phyloP scores from a whole-genome alignment of 306 rosid genomes.

The Sicyos edulis region DNA sequence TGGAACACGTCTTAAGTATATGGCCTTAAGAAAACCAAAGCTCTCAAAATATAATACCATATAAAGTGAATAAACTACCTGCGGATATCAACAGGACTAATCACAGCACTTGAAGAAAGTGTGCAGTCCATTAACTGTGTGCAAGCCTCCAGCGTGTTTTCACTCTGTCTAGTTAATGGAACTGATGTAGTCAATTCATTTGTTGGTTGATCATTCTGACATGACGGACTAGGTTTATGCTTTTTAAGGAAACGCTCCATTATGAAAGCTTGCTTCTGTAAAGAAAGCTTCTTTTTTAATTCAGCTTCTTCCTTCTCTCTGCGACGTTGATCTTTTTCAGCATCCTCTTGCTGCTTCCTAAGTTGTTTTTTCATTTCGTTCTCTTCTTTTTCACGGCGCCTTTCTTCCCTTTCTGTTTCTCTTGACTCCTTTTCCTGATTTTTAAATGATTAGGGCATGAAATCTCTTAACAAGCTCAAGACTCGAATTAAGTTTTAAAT shows the following conservation, averaged over 20 bases:
- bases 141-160: slow-evolving; percentile 37
- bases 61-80: slow-evolving; percentile 34
- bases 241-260: slow-evolving; percentile 89
- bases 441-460: not conserved
- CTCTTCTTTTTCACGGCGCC: slow-evolving; percentile 40
- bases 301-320: slow-evolving; percentile 76
- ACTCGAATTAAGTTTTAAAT: not conserved
- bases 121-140: slow-evolving; percentile 64
- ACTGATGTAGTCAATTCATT: slow-evolving; percentile 32
- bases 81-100: slow-evolving; percentile 44
- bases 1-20: slow-evolving; percentile 1
- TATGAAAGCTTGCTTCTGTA: slow-evolving; percentile 72
- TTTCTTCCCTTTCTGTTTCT: slow-evolving; percentile 49
- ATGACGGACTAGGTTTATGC: slow-evolving; percentile 37
- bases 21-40: slow-evolving; percentile 6
- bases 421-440: slow-evolving; percentile 53
- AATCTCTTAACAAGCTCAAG: not conserved
- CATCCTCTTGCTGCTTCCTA: slow-evolving; percentile 68
- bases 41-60: slow-evolving; percentile 19
- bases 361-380: slow-evolving; percentile 48
- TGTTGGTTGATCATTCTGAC: slow-evolving; percentile 34
- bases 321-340: slow-evolving; percentile 65
- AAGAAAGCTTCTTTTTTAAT: slow-evolving; percentile 47
- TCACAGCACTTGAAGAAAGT: slow-evolving; percentile 41
- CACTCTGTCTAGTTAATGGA: slow-evolving; percentile 29